These are phyloP conservation scores for Cladochytrium replicatum DNA, from an alignment of 192 early-diverging fungal species.

Conservation along the genomic window DNA sequence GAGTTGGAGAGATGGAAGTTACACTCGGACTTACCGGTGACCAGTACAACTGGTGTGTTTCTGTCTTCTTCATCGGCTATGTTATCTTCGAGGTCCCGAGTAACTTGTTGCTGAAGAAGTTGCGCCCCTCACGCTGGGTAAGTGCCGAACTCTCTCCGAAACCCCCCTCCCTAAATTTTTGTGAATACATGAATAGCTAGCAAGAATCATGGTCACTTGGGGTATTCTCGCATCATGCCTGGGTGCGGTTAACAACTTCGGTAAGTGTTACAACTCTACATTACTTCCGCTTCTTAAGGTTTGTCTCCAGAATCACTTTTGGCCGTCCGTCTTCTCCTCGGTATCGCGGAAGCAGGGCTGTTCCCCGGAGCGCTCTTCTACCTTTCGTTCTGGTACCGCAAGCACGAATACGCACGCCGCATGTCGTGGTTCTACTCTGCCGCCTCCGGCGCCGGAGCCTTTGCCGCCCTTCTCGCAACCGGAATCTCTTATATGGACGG, in stretches of 20 bases:
- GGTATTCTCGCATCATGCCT: conserved; percentile 55
- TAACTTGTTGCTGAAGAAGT: conserved; percentile 59
- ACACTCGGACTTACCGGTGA: conserved; percentile 26
- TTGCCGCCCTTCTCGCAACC: conserved; percentile 58
- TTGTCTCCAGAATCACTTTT: conserved; percentile 17
- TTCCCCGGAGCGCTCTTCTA: conserved; percentile 61
- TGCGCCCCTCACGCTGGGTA: conserved; percentile 53
- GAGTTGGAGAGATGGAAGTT: conserved; percentile 5
- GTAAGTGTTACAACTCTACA: no score
- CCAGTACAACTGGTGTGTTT: conserved; percentile 51
- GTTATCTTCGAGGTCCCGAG: conserved; percentile 70
- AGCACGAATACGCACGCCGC: conserved; percentile 53
- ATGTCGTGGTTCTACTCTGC: conserved; percentile 57
- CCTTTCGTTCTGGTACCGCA: conserved; percentile 62
- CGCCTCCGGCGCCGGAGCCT: conserved; percentile 61
- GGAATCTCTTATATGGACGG: conserved; percentile 53
- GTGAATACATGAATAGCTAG: no score
- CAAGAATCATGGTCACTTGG: conserved; percentile 37
- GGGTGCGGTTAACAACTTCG: conserved; percentile 51
- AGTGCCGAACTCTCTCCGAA: background rate
- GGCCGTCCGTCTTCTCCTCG: conserved; percentile 39
- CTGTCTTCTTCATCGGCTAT: conserved; percentile 64
- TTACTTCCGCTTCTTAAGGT: conserved; percentile 19
- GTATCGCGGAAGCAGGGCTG: conserved; percentile 56
- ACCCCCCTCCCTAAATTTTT: background rate